phyloP scores from a whole-genome alignment of 768 basidiomycete genomes.

The Pleurotus salmoneostramineus region DNA sequence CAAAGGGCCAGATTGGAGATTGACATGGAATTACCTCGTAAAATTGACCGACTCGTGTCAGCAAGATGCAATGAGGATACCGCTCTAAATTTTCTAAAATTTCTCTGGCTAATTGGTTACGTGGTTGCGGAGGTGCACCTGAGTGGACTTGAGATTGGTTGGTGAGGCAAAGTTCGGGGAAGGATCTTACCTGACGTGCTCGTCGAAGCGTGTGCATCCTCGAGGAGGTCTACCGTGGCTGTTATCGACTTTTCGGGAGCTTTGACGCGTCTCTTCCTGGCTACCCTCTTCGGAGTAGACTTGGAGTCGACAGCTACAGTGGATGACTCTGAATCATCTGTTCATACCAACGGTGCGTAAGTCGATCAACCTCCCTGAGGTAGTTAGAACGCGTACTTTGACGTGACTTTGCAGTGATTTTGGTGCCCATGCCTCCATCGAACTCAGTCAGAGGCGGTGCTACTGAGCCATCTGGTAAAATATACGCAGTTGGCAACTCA shows the following conservation, averaged over 20 bases:
- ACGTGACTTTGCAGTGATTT: neutral
- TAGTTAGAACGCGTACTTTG: neutral
- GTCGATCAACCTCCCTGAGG: no score
- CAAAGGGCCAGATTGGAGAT: slow-evolving; percentile 7
- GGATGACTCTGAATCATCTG: neutral
- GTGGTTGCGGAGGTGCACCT: slow-evolving; percentile 18
- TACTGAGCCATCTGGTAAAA: slow-evolving; percentile 37
- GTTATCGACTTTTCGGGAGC: neutral
- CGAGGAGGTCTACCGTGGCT: neutral
- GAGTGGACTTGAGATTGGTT: neutral
- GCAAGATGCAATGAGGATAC: slow-evolving; percentile 85
- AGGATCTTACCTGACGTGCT: no score
- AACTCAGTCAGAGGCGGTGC: slow-evolving; percentile 41
- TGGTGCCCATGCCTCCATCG: slow-evolving; percentile 24
- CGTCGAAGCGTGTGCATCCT: neutral
- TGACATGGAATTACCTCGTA: neutral
- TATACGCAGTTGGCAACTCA: slow-evolving; percentile 52
- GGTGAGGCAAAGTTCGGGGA: no score
- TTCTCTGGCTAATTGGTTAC: slow-evolving; percentile 57
- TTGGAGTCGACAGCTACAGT: neutral
- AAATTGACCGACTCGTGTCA: slow-evolving; percentile 64
- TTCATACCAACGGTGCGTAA: neutral
- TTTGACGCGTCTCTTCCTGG: neutral
- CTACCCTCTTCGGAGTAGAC: neutral
- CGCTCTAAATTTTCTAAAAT: slow-evolving; percentile 66